Base-by-base conservation (phyloP, 2,329 filamentous ascomycete species). In the Thielaviopsis punctulata region DNA sequence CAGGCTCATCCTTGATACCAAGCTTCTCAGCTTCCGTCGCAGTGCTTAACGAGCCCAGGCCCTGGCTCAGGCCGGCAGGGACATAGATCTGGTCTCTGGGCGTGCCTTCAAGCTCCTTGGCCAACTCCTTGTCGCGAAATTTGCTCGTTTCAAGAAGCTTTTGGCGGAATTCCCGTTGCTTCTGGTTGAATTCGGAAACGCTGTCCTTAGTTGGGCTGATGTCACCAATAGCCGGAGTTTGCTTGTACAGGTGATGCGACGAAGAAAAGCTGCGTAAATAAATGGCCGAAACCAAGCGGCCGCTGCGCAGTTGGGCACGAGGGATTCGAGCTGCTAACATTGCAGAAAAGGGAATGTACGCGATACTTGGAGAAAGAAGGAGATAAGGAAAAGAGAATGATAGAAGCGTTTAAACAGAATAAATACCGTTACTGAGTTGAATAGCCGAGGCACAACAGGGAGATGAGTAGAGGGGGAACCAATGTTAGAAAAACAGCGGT, bases 101-200 rank as follows among this genome's bases (percentile, higher is more conserved):
- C 3, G 46, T 23, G 5, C 46, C 43, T 22, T 51, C 41, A 1
- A 55, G 48, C 8, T 55, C 51, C 15, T 49, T 47, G 33, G 47
- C 51, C 15, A 53, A 36, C 12, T 52, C 51, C 7, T 43, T 46
- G 41, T 51, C 39, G 15, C 51, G 79, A 69, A 85, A 84, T 72
- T 82, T 84, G 68, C 85, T 80, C 64, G 80, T 80, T 68, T 82
- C 77, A 61, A 80, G 76, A 61, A 94, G 72, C 65, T 84, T 79
- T 67, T 89, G 81, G 64, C 92, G 84, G 70, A 95, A 96, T 62
- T 81, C 75, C 67, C 82, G 83, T 71, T 95, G 89, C 67, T 84
- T 86, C 62, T 75, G 70, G 64, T 85, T 86, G 75, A 96, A 98
- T 53, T 75, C 72, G 51, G 80, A 73, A 58, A 85, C 81, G 56